These are phyloP conservation scores for Neurospora sp. DNA, from an alignment of 495 filamentous ascomycete genomes.

Conservation along the genomic window DNA sequence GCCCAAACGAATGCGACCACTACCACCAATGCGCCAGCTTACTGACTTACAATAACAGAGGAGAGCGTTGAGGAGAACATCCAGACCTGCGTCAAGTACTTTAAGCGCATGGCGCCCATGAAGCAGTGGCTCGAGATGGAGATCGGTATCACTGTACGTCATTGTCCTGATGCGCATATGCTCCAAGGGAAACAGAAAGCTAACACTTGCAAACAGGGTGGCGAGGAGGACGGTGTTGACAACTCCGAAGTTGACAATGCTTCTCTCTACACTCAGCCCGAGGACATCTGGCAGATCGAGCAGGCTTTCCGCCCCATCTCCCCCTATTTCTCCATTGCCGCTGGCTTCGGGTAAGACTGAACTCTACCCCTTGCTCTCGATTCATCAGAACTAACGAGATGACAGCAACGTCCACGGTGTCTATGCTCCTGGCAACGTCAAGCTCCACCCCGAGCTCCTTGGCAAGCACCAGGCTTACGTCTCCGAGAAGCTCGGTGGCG, in stretches of 20 bases:
- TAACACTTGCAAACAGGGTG: conserved; percentile 88
- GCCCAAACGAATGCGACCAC: not conserved
- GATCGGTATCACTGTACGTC: conserved; percentile 21
- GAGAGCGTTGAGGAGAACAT: conserved; percentile 87
- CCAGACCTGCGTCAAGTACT: conserved; percentile 75
- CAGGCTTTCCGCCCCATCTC: conserved; percentile 69
- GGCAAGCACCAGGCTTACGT: conserved; percentile 90
- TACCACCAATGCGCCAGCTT: not conserved
- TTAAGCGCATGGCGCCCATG: conserved; percentile 84
- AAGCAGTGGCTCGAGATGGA: conserved; percentile 99
- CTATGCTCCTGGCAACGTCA: conserved; percentile 97
- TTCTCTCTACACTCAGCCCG: conserved; percentile 93
- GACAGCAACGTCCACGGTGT: conserved; percentile 94
- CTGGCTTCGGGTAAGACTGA: conserved; percentile 53
- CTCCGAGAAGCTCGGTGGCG: conserved; percentile 52
- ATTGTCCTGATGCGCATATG: not conserved
- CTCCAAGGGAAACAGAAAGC: conserved; percentile 22
- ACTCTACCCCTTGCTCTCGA: not conserved
- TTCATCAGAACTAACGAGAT: conserved; percentile 1
- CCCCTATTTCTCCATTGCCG: conserved; percentile 94
- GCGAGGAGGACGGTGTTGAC: conserved; percentile 92
- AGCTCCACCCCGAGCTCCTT: conserved; percentile 87
- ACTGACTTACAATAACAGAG: conserved; percentile 42
- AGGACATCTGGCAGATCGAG: conserved; percentile 82
- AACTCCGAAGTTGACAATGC: conserved; percentile 84